phyloP scores from a whole-genome alignment of 768 basidiomycete genomes.

The Artomyces pyxidatus region DNA sequence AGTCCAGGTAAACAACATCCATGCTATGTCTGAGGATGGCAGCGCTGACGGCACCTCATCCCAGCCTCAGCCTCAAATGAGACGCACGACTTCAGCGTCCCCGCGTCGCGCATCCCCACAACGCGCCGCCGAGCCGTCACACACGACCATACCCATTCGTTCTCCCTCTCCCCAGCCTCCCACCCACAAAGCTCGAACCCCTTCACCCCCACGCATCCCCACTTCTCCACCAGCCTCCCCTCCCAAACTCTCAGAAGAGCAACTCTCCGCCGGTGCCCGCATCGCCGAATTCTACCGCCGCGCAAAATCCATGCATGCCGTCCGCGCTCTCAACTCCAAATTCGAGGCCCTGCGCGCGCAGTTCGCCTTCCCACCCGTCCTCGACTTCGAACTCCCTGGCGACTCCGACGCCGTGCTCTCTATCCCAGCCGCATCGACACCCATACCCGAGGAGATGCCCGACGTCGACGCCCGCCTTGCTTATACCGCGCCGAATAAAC shows the following conservation, averaged over 20 bases:
- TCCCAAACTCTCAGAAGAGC: background rate
- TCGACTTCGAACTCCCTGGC: background rate
- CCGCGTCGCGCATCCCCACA: background rate
- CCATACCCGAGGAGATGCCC: background rate
- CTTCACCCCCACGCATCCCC: background rate
- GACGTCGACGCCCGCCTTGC: conserved; percentile 30
- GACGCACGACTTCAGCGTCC: background rate
- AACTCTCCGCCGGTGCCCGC: background rate
- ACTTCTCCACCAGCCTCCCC: background rate
- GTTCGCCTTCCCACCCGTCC: background rate
- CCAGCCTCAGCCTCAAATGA: background rate
- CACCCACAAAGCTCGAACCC: background rate
- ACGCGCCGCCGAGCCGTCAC: too few relatives aligned
- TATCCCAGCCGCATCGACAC: background rate
- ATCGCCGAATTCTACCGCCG: background rate
- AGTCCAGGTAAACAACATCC: too few relatives aligned
- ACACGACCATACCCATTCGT: background rate
- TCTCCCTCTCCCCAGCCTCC: background rate
- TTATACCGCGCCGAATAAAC: conserved; percentile 50
- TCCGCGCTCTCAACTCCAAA: background rate
- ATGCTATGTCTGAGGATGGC: background rate
- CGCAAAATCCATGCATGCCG: background rate
- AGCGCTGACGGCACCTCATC: background rate
- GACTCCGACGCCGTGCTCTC: background rate
- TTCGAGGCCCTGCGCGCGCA: background rate